Conservation (phyloP, 441 rosid genomes). For the Jatropha multifida region DNA sequence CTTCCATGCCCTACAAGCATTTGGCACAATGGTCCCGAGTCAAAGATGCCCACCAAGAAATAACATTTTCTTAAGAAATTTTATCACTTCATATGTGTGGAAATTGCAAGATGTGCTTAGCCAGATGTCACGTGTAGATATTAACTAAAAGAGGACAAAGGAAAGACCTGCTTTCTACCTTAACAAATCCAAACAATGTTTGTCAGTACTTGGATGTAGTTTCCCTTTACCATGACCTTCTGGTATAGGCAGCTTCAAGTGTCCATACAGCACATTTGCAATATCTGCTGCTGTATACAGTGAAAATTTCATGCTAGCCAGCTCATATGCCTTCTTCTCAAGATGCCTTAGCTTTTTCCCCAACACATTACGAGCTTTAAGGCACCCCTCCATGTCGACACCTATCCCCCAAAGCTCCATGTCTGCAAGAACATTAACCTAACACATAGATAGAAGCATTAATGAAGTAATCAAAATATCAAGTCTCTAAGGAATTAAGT, state of each 20-base stretch:
- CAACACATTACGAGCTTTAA: constrained; percentile 65
- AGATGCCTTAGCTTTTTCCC: constrained; percentile 75
- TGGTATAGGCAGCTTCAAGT: constrained; percentile 83
- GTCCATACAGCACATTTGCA: constrained; percentile 81
- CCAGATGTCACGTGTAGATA: constrained; percentile 1
- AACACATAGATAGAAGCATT: constrained; percentile 30
- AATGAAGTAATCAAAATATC: constrained; percentile 12
- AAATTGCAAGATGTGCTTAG: not conserved
- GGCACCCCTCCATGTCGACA: constrained; percentile 91
- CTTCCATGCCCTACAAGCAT: not conserved
- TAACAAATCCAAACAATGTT: constrained; percentile 83
- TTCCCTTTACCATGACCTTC: constrained; percentile 65
- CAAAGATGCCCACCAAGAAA: not conserved
- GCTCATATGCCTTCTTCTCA: constrained; percentile 79
- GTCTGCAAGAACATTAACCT: constrained; percentile 94
- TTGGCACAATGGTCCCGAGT: not conserved
- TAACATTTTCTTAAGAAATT: not conserved
- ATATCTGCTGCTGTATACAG: constrained; percentile 80
- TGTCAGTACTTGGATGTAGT: constrained; percentile 92
- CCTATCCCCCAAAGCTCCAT: constrained; percentile 99
- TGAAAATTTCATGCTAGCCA: constrained; percentile 90
- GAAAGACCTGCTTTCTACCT: constrained; percentile 46
- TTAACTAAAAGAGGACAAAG: not conserved
- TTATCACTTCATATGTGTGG: constrained; percentile 24
- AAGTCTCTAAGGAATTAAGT: not conserved